Conservation (phyloP, 148 eudicot genomes). For the Silene latifolia region DNA sequence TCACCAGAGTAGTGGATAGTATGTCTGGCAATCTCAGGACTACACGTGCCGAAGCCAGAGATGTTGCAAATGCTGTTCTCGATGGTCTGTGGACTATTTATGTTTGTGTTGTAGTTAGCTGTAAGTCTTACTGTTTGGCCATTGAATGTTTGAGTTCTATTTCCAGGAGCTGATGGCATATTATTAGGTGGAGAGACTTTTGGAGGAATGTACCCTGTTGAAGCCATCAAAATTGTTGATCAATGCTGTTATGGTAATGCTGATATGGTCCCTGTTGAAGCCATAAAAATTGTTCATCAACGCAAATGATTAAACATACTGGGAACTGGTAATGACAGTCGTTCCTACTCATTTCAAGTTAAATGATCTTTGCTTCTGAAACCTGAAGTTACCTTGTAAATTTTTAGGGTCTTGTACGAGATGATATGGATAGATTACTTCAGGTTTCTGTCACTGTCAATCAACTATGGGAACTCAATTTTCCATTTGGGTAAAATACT, state of each 20-base stretch:
- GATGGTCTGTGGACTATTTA: slow-evolving; percentile 43
- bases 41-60: slow-evolving; percentile 71
- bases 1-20: slow-evolving; percentile 68
- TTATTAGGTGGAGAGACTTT: slow-evolving; percentile 59
- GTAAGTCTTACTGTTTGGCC: not conserved
- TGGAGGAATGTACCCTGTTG: slow-evolving; percentile 53
- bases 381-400: not conserved
- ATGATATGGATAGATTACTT: slow-evolving; percentile 96
- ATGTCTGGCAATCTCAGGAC: slow-evolving; percentile 62
- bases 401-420: slow-evolving; percentile 86
- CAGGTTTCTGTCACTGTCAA: slow-evolving; percentile 77
- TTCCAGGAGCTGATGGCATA: slow-evolving; percentile 59
- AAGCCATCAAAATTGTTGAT: slow-evolving; percentile 54
- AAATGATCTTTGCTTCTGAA: not conserved
- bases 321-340: slow-evolving; percentile 32
- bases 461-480: slow-evolving; percentile 71
- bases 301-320: slow-evolving; percentile 91
- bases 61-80: slow-evolving; percentile 68
- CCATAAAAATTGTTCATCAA: no score
- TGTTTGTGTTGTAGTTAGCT: slow-evolving; percentile 4
- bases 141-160: slow-evolving; percentile 7
- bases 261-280: no score
- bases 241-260: no score
- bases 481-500: slow-evolving; percentile 59
- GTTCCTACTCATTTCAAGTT: not conserved